A percentile compares a stretch with the other conserved stretches of the same genome.
Evolutionary conservation across 1,284 basidiomycete genomes (phyloP).

Genomic region (Trichosporon ovoides): DNA sequence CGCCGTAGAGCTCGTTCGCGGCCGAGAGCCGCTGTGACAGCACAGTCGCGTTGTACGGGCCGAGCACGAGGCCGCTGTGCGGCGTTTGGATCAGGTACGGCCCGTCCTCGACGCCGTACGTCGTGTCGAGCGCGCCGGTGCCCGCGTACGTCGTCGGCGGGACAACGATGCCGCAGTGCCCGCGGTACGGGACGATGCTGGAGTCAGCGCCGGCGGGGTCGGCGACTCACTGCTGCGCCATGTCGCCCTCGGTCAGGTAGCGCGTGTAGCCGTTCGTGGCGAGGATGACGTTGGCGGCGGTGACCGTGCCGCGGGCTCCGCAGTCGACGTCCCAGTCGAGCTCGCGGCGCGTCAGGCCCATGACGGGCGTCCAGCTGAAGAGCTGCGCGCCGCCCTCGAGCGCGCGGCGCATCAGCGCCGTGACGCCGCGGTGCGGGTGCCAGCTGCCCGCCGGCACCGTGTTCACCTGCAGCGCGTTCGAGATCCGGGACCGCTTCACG

Average conservation of each 20-base stretch:
- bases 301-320: constrained; percentile 22
- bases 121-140: constrained; percentile 11
- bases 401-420: constrained; percentile 13
- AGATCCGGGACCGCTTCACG: constrained; percentile 4
- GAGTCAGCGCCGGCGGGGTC: background rate
- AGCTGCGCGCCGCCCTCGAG: constrained; percentile 9
- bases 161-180: constrained; percentile 26
- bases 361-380: constrained; percentile 17
- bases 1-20: constrained; percentile 16
- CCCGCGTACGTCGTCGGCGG: constrained; percentile 25
- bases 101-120: constrained; percentile 26
- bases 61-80: constrained; percentile 25
- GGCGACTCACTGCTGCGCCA: constrained; percentile 1
- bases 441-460: constrained; percentile 6
- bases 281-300: constrained; percentile 28
- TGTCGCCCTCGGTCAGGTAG: constrained; percentile 26
- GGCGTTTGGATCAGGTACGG: constrained; percentile 31
- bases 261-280: constrained; percentile 40
- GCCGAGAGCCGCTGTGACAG: background rate
- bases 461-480: constrained; percentile 6
- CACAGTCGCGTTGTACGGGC: constrained; percentile 15
- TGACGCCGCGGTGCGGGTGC: constrained; percentile 19
- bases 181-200: constrained; percentile 27
- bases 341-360: background rate
- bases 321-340: constrained; percentile 16